Percentiles rank a stretch among this genome's conserved stretches.
Conservation (phyloP, 2,329 filamentous ascomycete species). For the Aspergillus neoniger region DNA sequence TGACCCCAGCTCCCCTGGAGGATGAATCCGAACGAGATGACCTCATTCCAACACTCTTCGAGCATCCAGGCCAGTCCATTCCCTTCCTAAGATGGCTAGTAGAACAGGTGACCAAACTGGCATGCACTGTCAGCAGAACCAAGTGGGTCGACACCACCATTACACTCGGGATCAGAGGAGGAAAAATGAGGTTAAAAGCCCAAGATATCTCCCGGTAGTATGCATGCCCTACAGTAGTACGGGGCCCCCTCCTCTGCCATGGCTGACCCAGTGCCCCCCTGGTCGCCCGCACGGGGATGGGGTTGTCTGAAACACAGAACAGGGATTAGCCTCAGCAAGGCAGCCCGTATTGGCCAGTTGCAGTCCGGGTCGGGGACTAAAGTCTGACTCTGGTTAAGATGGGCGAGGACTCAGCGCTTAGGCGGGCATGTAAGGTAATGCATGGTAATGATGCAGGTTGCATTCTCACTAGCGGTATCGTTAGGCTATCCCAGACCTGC, state of each 20-base stretch:
- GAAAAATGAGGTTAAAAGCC: neutral
- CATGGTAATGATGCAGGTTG: constrained; percentile 6
- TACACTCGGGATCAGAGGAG: neutral
- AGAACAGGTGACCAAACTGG: constrained; percentile 24
- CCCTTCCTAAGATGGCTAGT: constrained; percentile 18
- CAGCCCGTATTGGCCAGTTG: constrained; percentile 9
- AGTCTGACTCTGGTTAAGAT: constrained; percentile 12
- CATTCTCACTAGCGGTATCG: constrained; percentile 1
- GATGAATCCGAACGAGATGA: constrained; percentile 1
- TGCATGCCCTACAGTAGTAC: constrained; percentile 7
- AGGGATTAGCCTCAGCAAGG: constrained; percentile 5
- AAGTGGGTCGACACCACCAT: constrained; percentile 18
- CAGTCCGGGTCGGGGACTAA: constrained; percentile 7
- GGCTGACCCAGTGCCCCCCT: constrained; percentile 1
- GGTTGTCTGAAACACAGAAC: constrained; percentile 5
- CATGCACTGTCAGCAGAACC: constrained; percentile 26
- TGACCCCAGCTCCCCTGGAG: neutral
- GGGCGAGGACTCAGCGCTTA: constrained; percentile 10
- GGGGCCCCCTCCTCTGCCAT: neutral
- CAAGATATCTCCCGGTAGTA: constrained; percentile 7
- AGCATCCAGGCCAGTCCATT: constrained; percentile 13
- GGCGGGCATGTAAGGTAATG: constrained; percentile 2
- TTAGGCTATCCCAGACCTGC: constrained; percentile 4
- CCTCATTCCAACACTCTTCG: neutral
- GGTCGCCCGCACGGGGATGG: constrained; percentile 1